Base-by-base conservation (phyloP, 73 alveolate genomes). In the Halteria grandinella region DNA sequence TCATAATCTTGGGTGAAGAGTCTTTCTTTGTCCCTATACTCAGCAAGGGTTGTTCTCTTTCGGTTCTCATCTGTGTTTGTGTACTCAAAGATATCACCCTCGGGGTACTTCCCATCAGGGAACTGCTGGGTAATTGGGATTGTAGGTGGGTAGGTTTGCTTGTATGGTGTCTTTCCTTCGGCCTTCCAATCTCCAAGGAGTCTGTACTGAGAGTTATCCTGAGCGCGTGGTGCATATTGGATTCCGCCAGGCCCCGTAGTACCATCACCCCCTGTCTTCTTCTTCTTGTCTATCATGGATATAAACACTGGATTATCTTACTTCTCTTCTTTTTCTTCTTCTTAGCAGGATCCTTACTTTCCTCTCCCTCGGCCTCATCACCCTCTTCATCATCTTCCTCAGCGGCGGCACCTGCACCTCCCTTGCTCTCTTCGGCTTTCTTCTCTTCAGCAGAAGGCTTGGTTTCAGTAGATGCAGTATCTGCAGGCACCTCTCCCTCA, bases 71-170 rank as follows among this genome's bases (percentile, higher is more conserved):
- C 91, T 34, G n/a, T n/a, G n/a, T 27, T 8, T 5, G 94, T 62
- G 72, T 96, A 96, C 45, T 89, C 96, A 34, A 66, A 33, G 8
- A 86, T 78, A 47, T 94, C 92, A 7, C 98, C 97, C 8, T 69
- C 69, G 10, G 98, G 99, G 82, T 80, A 94, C 45, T 77, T 88
- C 25, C 86, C 88, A 18, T 90, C 88, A 1, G 96, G 93, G 85
- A 83, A 96, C 80, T 94, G 83, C 74, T 94, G 83, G 40, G 82
- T 83, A 7, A 96, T 88, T 27, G 96, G 93, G 62, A 93, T 85
- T 23, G 99, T 89, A 25, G 98, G 99, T 18, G 96, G 97, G 69
- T 91, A 66, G 8, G 99, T 96, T 89, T 96, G 94, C 78, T 88
- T 69, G 86, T 90, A 88, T 14, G 54, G 85, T 17, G 84, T 91